Evolutionary conservation across 352 stramenopile genomes (phyloP).

Genomic region (Pythium angustatum): DNA sequence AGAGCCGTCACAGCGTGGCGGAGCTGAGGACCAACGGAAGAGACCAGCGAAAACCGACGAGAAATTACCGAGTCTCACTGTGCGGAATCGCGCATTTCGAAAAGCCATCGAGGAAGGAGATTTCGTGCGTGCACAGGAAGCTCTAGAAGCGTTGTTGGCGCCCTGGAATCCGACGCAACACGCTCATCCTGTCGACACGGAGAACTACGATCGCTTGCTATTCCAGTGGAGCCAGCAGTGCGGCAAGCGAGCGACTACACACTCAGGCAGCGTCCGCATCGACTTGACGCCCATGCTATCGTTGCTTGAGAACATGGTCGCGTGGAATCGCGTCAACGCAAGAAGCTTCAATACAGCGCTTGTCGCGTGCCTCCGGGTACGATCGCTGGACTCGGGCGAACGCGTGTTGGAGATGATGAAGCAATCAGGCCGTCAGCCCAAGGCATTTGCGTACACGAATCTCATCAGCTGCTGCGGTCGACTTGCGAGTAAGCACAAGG

Average conservation of each 20-base stretch:
- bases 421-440: constrained; percentile 26
- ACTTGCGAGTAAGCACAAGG: constrained; percentile 25
- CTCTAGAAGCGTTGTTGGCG: constrained; percentile 14
- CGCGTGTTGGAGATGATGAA: constrained; percentile 53
- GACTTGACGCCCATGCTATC: constrained; percentile 40
- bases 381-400: constrained; percentile 39
- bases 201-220: constrained; percentile 63
- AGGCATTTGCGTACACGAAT: constrained; percentile 54
- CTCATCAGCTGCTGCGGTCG: constrained; percentile 68
- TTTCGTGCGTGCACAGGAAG: constrained; percentile 15
- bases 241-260: constrained; percentile 25
- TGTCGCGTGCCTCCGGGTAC: constrained; percentile 54
- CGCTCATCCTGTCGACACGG: constrained; percentile 18
- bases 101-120: constrained; percentile 18
- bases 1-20: background rate
- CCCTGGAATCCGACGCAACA: background rate
- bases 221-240: constrained; percentile 38
- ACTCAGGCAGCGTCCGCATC: constrained; percentile 22
- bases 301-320: constrained; percentile 56
- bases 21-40: background rate
- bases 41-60: background rate
- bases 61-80: background rate
- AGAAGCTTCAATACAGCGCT: constrained; percentile 74
- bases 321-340: constrained; percentile 36
- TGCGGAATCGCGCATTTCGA: constrained; percentile 12